A percentile compares a stretch with the other conserved stretches of the same genome.
These are phyloP conservation scores for Boletus edulis DNA, from an alignment of 768 basidiomycete species.

Conservation along the genomic window DNA sequence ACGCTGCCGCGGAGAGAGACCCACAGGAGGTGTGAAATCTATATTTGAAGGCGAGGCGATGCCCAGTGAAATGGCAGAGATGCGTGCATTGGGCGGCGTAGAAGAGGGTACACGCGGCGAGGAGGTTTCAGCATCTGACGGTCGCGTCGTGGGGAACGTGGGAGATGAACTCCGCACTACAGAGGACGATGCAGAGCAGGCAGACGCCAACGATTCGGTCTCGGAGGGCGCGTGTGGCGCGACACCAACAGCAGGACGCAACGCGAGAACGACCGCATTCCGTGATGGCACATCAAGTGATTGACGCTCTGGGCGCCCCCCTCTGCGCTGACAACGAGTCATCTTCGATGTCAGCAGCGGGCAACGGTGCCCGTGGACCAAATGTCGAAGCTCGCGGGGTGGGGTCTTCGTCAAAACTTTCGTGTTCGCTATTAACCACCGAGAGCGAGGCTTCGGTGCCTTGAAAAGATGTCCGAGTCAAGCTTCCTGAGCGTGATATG, in stretches of 20 bases:
- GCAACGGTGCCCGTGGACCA: background rate
- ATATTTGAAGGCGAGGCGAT: background rate
- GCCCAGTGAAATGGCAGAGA: constrained; percentile 3
- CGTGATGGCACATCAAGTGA: constrained; percentile 16
- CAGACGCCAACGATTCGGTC: constrained; percentile 8
- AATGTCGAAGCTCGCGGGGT: constrained; percentile 27
- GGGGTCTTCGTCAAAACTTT: constrained; percentile 19
- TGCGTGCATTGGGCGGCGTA: constrained; percentile 5
- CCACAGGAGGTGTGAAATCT: constrained; percentile 20
- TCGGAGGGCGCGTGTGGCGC: constrained; percentile 23
- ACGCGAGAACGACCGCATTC: background rate
- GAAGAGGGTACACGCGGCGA: background rate
- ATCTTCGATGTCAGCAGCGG: background rate
- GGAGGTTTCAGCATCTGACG: background rate
- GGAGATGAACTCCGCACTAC: background rate
- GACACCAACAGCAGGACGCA: constrained; percentile 22
- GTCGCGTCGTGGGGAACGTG: background rate
- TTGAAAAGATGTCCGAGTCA: constrained; percentile 1
- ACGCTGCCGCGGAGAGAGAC: constrained; percentile 17
- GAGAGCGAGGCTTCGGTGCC: constrained; percentile 5
- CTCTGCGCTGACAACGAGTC: background rate
- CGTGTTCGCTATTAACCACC: constrained; percentile 1
- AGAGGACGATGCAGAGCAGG: constrained; percentile 13
- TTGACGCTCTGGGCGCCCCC: constrained; percentile 10
- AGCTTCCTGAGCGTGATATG: background rate